phyloP scores from a whole-genome alignment of 176 grass and related monocot species.

The Aechmea fasciata region DNA sequence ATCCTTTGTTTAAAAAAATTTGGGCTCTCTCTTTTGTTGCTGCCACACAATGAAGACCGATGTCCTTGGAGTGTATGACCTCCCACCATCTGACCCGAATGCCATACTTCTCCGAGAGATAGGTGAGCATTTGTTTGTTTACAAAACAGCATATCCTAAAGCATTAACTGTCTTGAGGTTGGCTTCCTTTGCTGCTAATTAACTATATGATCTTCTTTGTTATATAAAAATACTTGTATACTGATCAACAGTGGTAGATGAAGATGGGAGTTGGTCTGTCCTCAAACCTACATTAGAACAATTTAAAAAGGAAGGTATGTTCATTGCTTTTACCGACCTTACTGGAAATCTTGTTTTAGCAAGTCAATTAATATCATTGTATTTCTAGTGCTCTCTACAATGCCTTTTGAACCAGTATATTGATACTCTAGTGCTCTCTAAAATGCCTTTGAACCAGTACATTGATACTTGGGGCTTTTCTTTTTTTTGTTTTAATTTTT shows the following conservation, averaged over 20 bases:
- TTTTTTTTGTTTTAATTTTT: too few species aligned
- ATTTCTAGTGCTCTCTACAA: background rate
- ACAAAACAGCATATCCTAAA: background rate
- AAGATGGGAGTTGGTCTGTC: slow-evolving; percentile 62
- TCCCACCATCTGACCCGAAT: slow-evolving; percentile 75
- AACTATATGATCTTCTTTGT: background rate
- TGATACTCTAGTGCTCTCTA: too few species aligned
- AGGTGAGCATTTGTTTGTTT: slow-evolving; percentile 39
- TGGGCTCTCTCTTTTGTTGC: too few species aligned
- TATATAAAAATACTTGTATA: background rate
- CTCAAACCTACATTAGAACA: slow-evolving; percentile 47
- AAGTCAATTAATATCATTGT: background rate
- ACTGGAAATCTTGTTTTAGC: background rate
- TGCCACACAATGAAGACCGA: slow-evolving; percentile 50
- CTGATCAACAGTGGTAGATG: slow-evolving; percentile 56
- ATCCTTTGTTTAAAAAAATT: background rate
- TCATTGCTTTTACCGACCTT: background rate
- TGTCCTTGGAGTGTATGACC: slow-evolving; percentile 89
- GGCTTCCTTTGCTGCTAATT: too few species aligned
- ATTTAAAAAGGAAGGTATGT: slow-evolving; percentile 39
- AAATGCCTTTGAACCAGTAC: too few species aligned
- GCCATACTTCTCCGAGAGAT: slow-evolving; percentile 87
- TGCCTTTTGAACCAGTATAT: too few species aligned
- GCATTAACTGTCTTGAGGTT: too few species aligned
- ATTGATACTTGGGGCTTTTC: too few species aligned